A percentile compares a stretch with the other conserved stretches of the same genome.
Evolutionary conservation across 2,329 filamentous ascomycete genomes (phyloP).

Genomic region (Pseudopithomyces maydicus): DNA sequence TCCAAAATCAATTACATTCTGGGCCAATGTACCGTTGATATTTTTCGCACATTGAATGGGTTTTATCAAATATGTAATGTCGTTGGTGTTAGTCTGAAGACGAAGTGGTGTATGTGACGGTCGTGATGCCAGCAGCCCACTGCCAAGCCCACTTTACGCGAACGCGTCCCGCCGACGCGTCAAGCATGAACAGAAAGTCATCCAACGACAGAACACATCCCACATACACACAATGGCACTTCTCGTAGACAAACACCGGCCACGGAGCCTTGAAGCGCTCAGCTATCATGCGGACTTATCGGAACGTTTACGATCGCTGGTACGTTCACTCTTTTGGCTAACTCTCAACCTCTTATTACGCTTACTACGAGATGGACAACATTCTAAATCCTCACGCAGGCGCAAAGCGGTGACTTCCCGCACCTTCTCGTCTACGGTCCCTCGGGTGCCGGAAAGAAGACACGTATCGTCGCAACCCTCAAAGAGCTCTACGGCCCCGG

Average conservation of each 20-base stretch:
- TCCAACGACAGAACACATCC: conserved; percentile 1
- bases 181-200: conserved; percentile 18
- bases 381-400: conserved; percentile 57
- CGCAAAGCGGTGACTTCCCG: conserved; percentile 95
- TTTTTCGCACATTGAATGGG: too few species aligned
- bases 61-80: too few species aligned
- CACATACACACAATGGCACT: conserved; percentile 59
- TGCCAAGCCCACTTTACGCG: conserved; percentile 39
- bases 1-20: too few species aligned
- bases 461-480: conserved; percentile 89
- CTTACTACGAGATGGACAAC: too few species aligned
- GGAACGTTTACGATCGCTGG: conserved; percentile 81
- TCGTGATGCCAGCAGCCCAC: background rate
- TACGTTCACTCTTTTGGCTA: conserved; percentile 51
- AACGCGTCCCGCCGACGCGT: conserved; percentile 31
- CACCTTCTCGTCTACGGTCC: conserved; percentile 97
- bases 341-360: background rate
- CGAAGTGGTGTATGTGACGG: background rate
- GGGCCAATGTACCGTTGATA: too few species aligned
- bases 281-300: conserved; percentile 91
- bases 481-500: conserved; percentile 95
- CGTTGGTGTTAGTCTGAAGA: too few species aligned
- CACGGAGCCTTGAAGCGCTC: conserved; percentile 74
- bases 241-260: conserved; percentile 69
- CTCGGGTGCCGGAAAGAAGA: conserved; percentile 97